phyloP scores from a whole-genome alignment of 2,329 filamentous ascomycete genomes.

The Immersiporthe knoxdaviesiana region DNA sequence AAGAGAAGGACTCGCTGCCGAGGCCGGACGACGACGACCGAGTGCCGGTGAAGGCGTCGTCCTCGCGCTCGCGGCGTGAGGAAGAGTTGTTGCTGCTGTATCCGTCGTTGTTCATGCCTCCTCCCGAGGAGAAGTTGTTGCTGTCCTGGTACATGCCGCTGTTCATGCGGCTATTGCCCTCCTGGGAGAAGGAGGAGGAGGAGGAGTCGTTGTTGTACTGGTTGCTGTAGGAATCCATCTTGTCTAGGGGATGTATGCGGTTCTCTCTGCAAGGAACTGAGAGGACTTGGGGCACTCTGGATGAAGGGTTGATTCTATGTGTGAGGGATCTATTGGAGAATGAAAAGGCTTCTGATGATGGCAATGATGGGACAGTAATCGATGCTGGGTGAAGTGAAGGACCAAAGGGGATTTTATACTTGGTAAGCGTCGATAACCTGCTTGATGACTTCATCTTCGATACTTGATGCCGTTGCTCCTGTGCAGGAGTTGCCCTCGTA shows the following conservation, averaged over 20 bases:
- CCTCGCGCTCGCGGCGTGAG: conserved; percentile 10
- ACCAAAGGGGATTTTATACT: conserved; percentile 5
- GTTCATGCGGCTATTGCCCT: background rate
- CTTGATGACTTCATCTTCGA: conserved; percentile 4
- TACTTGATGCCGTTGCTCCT: background rate
- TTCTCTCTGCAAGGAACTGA: background rate
- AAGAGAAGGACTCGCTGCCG: background rate
- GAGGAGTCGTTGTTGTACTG: conserved; percentile 2
- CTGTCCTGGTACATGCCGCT: background rate
- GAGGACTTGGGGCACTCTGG: background rate
- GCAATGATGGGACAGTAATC: too few species aligned
- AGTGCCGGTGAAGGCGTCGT: background rate
- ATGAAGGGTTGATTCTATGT: background rate
- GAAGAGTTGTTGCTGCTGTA: background rate
- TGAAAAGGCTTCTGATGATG: background rate
- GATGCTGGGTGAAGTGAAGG: background rate
- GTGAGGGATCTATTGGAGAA: background rate
- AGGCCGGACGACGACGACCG: conserved; percentile 9
- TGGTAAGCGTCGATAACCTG: background rate
- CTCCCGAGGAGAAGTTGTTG: background rate
- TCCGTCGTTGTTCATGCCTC: conserved; percentile 6
- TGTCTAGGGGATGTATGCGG: background rate
- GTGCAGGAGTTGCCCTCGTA: background rate
- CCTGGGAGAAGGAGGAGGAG: conserved; percentile 1
- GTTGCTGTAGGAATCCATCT: conserved; percentile 5